These are phyloP conservation scores for Starmerella lactis-condensi DNA, from an alignment of 805 yeast genomes.

Conservation along the genomic window DNA sequence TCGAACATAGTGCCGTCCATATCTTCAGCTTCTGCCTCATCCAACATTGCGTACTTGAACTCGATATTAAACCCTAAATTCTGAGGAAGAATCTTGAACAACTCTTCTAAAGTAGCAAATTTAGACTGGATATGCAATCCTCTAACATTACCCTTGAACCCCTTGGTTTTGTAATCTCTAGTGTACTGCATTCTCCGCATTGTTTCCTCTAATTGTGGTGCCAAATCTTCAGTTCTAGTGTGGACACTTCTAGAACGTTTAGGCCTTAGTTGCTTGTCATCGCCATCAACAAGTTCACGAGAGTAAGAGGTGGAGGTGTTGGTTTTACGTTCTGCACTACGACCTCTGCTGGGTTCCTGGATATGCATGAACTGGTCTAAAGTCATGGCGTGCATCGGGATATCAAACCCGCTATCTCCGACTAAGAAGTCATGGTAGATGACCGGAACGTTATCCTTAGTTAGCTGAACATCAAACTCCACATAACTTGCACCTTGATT, in stretches of 20 bases:
- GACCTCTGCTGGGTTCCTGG: slow-evolving; percentile 10
- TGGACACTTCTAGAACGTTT: slow-evolving; percentile 25
- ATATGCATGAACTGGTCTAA: slow-evolving; percentile 52
- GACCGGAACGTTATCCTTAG: slow-evolving; percentile 80
- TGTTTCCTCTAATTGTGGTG: slow-evolving; percentile 18
- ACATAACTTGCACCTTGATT: slow-evolving; percentile 91
- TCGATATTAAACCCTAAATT: slow-evolving; percentile 87
- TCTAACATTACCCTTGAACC: slow-evolving; percentile 81
- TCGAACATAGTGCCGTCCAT: slow-evolving; percentile 74
- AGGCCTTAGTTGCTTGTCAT: slow-evolving; percentile 1
- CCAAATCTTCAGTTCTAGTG: slow-evolving; percentile 18
- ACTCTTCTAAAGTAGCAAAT: slow-evolving; percentile 72
- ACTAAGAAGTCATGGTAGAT: slow-evolving; percentile 87
- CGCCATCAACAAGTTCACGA: background rate
- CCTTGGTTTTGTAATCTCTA: slow-evolving; percentile 69
- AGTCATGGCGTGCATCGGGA: slow-evolving; percentile 86
- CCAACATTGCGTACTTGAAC: slow-evolving; percentile 86
- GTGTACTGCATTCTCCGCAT: slow-evolving; percentile 62
- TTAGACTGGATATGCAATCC: slow-evolving; percentile 81
- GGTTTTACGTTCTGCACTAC: slow-evolving; percentile 1
- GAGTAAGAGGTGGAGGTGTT: background rate
- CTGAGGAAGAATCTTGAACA: slow-evolving; percentile 62
- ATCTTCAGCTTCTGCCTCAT: slow-evolving; percentile 75
- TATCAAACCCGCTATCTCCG: slow-evolving; percentile 88
- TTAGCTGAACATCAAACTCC: slow-evolving; percentile 89